These are phyloP conservation scores for Monilinia laxa DNA, from an alignment of 2,329 filamentous ascomycete species.

Conservation along the genomic window DNA sequence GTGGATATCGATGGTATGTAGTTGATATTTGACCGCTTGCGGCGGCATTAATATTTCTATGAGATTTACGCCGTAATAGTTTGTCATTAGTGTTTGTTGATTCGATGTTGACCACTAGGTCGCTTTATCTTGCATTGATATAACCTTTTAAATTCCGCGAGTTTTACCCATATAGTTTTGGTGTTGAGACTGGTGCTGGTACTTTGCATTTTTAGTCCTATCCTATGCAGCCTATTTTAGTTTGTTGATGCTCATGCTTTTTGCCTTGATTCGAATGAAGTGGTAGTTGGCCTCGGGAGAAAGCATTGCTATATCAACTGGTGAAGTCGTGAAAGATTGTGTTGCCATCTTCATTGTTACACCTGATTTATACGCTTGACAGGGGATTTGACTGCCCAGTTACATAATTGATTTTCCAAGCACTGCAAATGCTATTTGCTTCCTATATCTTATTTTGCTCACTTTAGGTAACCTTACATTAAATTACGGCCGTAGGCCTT, in stretches of 20 bases:
- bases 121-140: background rate
- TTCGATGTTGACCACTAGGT: background rate
- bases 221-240: background rate
- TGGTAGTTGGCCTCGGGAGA: too few relatives aligned
- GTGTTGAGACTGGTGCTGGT: background rate
- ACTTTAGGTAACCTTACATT: background rate
- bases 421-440: background rate
- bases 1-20: background rate
- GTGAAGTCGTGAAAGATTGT: background rate
- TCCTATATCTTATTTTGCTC: background rate
- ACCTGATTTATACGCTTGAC: background rate
- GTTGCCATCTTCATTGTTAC: background rate
- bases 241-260: background rate
- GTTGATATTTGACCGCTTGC: slow-evolving; percentile 1
- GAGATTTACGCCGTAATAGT: background rate
- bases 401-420: background rate
- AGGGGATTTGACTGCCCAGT: background rate
- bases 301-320: background rate
- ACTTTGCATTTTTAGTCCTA: background rate
- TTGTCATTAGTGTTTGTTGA: background rate
- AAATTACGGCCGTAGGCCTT: background rate
- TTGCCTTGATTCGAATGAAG: too few relatives aligned
- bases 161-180: background rate
- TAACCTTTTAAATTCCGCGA: background rate
- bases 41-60: background rate